Evolutionary conservation across 2,329 filamentous ascomycete genomes (phyloP).

Genomic region (Pseudogymnoascus sp.): DNA sequence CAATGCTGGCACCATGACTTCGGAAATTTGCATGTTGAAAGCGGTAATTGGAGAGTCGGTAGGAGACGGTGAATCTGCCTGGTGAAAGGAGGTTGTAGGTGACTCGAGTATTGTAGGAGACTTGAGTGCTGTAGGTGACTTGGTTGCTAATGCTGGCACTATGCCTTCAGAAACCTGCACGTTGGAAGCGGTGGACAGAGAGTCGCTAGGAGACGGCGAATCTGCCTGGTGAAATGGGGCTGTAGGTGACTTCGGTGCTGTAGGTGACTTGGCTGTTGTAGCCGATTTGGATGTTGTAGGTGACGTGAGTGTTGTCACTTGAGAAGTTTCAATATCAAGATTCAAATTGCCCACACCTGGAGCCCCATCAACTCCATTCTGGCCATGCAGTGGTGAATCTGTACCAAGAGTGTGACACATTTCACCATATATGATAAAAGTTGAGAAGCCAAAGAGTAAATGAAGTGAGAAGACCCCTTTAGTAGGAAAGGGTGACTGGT

Average conservation of each 20-base stretch:
- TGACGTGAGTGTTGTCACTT: not conserved
- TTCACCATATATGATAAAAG: not conserved
- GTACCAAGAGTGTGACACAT: not conserved
- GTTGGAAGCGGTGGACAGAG: not conserved
- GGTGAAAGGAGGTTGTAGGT: not conserved
- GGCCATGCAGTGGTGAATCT: not conserved
- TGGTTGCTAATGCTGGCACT: slow-evolving; percentile 15
- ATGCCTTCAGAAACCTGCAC: not conserved
- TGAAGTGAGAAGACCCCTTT: not conserved
- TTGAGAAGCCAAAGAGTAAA: not conserved
- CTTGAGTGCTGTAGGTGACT: not conserved
- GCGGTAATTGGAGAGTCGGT: no score
- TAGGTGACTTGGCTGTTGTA: not conserved
- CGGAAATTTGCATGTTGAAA: not conserved
- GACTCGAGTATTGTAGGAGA: not conserved
- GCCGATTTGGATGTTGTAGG: not conserved
- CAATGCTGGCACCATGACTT: slow-evolving; percentile 14
- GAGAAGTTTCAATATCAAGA: not conserved
- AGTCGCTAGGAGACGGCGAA: not conserved
- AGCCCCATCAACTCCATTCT: not conserved
- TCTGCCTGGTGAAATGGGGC: not conserved
- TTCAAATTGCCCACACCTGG: not conserved
- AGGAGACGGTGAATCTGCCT: not conserved
- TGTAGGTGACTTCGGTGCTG: not conserved
- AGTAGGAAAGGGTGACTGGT: not conserved